Evolutionary conservation across 495 filamentous ascomycete genomes (phyloP), one percentile per base, ranked within the genome.

Genomic region (Xylaria palmicola): DNA sequence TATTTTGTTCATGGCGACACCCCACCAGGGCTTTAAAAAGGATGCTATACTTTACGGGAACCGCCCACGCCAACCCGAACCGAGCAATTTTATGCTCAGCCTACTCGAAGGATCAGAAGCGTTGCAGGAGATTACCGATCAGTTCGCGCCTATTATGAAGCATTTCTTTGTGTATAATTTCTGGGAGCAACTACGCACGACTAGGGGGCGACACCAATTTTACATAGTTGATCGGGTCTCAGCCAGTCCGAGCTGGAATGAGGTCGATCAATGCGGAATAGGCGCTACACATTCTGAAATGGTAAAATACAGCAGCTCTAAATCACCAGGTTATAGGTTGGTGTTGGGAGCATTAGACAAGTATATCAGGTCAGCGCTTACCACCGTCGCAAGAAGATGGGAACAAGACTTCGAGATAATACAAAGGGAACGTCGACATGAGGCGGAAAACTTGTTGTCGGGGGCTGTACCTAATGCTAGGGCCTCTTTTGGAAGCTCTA

Each of bases 81-180:
- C 20, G 20, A 54, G 22, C 20, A 54, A 54, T 27, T 54, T 54
- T 20, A 54, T 54, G 50, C 22, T 54, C 1, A 54, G 22, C 12
- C 40, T 54, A n/a, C 50, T 54, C 20, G 50, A 54, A 36, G 50
- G 50, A 9, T 54, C 50, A 1, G 50, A 54, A 39, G 22, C 50
- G 9, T 27, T 54, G 50, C 50, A 54, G 17, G 50, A 54, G 20
- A 39, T 54, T n/a, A 54, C 50, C 3, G 50, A 54, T 22, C 34
- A 39, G 5, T 54, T 54, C 13, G 50, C 50, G 6, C 50, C 50
- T 39, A 54, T 54, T 20, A 54, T 54, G 50, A 54, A 54, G 40
- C 34, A 54, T 19, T 54, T 54, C 34, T 54, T n/a, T 22, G 34
- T 54, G 17, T 54, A 54, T 19, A 54, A 54, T 39, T 54, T 54